Evolutionary conservation across 2,329 filamentous ascomycete species (phyloP).

Genomic region (Emydomyces testavorans): DNA sequence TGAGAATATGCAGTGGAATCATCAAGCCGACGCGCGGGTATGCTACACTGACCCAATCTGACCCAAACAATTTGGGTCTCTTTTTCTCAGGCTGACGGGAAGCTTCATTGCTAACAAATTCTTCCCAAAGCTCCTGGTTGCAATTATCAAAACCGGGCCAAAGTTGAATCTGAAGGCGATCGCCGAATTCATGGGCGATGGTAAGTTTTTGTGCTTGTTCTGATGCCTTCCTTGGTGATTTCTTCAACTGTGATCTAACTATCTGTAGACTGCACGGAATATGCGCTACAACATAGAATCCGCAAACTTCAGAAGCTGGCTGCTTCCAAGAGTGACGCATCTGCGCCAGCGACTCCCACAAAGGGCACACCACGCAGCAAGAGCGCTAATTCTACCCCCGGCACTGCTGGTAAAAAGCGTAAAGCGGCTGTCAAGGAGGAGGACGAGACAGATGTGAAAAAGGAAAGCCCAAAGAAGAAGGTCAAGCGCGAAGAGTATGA

Average conservation of each 20-base stretch:
- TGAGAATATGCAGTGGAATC: conserved; percentile 23
- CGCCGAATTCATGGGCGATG: conserved; percentile 20
- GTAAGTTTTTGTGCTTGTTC: conserved; percentile 5
- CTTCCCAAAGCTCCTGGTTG: conserved; percentile 19
- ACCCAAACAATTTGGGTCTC: no score
- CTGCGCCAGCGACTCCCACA: not conserved
- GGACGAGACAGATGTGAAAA: not conserved
- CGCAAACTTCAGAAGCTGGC: conserved; percentile 17
- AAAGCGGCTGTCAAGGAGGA: not conserved
- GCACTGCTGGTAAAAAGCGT: not conserved
- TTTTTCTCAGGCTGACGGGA: no score
- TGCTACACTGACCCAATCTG: no score
- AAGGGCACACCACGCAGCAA: not conserved
- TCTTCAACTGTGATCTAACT: not conserved
- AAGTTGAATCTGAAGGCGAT: conserved; percentile 19
- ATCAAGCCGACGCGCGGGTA: conserved; percentile 24
- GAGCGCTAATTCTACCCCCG: not conserved
- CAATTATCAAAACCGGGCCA: conserved; percentile 16
- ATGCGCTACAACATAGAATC: conserved; percentile 20
- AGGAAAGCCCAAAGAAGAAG: not conserved
- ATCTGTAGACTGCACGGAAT: conserved; percentile 19
- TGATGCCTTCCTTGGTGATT: not conserved
- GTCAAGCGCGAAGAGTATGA: not conserved
- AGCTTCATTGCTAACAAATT: not conserved
- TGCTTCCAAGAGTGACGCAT: not conserved